Base-by-base conservation (phyloP, 495 filamentous ascomycete genomes). In the Jackrogersella minutella region DNA sequence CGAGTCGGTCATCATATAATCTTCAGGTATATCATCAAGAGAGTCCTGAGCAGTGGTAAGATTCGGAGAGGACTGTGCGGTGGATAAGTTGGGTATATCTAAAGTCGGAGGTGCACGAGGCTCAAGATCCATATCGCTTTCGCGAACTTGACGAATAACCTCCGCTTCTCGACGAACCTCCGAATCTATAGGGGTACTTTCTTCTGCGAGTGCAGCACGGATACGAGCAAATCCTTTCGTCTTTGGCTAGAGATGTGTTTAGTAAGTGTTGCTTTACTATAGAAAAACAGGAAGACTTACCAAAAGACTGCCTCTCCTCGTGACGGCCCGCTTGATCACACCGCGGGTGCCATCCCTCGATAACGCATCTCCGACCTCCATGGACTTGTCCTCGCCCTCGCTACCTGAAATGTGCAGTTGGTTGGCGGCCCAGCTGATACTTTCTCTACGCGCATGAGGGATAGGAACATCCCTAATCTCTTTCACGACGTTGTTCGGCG, bases 201-300 rank as follows among this genome's bases (percentile, higher is more conserved):
- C 95, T 76, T 98, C 95, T 49, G 88, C 81, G 1, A 99, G 84
- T 5, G 91, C 92, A 8, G 95, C 96, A 47, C 90, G 87, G 68
- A 99, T 96, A 2, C 95, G 90, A 1, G 93, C 92, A 76, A 98
- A 98, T 0, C 86, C 91, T 79, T 97, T 97, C 0, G 93, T 92
- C 80, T 99, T 99, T 13, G 95, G 95, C 90, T 82, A 43, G 37
- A 62, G 19, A 22, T 4, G 52, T 26, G 50, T 52, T 52, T 37
- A 39, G 36, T 22, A 51, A 70, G 11, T 43, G 13, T 28, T 58
- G 60, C n/a, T 49, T 54, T 16, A 16, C 28, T 52, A 17, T 8
- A 21, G 19, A 57, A 39, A 40, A 51, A 10, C 5, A 11, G 41
- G 41, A 22, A 33, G 46, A 77, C 88, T 72, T 84, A 93, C 93